These are phyloP conservation scores for Cryptosporidium ryanae DNA, from an alignment of 169 alveolate genomes.

Conservation along the genomic window DNA sequence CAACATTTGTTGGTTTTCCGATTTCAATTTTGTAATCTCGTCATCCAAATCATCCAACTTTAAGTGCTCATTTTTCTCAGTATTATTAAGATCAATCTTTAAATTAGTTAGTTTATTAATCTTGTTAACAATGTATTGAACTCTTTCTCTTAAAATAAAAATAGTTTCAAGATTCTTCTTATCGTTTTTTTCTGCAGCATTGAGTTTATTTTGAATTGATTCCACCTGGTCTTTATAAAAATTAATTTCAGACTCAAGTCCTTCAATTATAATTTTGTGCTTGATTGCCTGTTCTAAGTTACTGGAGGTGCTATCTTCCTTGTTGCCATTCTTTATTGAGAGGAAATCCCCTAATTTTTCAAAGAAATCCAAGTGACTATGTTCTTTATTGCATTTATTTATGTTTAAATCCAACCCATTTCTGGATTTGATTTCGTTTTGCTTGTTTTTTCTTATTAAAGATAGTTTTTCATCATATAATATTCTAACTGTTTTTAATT, in stretches of 20 bases:
- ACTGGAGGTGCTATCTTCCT: not conserved
- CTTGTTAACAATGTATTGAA: conserved; percentile 36
- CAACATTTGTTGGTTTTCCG: conserved; percentile 54
- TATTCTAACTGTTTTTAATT: conserved; percentile 32
- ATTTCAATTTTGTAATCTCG: conserved; percentile 19
- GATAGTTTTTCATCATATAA: conserved; percentile 63
- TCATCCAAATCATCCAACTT: conserved; percentile 47
- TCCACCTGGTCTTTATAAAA: conserved; percentile 20
- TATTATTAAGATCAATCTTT: conserved; percentile 9
- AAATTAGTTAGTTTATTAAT: conserved; percentile 37
- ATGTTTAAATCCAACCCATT: not conserved
- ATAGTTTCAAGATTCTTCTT: conserved; percentile 18
- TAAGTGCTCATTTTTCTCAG: conserved; percentile 37
- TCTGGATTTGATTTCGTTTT: not conserved
- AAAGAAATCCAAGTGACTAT: not conserved
- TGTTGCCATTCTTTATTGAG: not conserved
- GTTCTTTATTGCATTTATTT: not conserved
- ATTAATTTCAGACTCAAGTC: conserved; percentile 11
- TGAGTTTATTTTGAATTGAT: not conserved
- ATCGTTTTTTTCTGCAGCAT: not conserved
- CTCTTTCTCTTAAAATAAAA: conserved; percentile 18
- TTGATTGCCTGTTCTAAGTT: not conserved
- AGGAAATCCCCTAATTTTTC: not conserved
- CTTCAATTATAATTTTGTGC: conserved; percentile 2
- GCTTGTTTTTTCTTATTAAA: conserved; percentile 13